Evolutionary conservation across 495 filamentous ascomycete species (phyloP), one percentile per base, ranked within the genome.

Genomic region (Penicillium arizonense): DNA sequence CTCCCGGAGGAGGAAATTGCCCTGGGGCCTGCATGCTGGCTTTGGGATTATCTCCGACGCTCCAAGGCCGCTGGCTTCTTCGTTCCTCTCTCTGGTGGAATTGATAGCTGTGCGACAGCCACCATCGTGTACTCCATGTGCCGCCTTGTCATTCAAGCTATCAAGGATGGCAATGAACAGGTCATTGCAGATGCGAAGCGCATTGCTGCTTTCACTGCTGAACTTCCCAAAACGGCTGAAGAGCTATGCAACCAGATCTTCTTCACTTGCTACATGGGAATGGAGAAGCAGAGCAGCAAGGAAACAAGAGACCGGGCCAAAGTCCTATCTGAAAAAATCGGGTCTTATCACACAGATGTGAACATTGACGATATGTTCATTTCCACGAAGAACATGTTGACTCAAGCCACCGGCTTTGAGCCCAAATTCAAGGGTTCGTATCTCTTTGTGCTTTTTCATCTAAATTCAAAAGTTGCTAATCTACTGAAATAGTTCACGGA

Each of bases 11-110:
- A 91, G 59, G 89, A 95, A 53, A 87, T 93, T 55, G 83, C 85
- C 0, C 73, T 91, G 0, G 80, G 82, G 0, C 78, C 84, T 1
- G 89, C 83, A 1, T 86, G 84, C 62, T 96, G 83, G 75, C 71
- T 96, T 0, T 96, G 90, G 89, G 89, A 96, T 58, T 96, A 95
- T 53, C 80, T 95, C 1, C 75, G 88, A 3, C 65, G 89, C 44
- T 86, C 76, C 14, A 75, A 75, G 13, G 75, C 77, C 13, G 83
- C 82, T 4, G 84, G 86, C 2, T 89, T 80, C 52, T 72, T 75
- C 30, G 56, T 77, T 1, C 82, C 83, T n/a, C 75, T 86, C 2
- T 79, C 73, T 56, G 91, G 91, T 10, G 91, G 91, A 11, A 93
- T 96, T 32, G 76, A 79, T 47, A 71, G 69, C 33, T 86, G 82